These are phyloP conservation scores for Arabidopsis suecica DNA, from an alignment of 345 rosid species.

Conservation along the genomic window DNA sequence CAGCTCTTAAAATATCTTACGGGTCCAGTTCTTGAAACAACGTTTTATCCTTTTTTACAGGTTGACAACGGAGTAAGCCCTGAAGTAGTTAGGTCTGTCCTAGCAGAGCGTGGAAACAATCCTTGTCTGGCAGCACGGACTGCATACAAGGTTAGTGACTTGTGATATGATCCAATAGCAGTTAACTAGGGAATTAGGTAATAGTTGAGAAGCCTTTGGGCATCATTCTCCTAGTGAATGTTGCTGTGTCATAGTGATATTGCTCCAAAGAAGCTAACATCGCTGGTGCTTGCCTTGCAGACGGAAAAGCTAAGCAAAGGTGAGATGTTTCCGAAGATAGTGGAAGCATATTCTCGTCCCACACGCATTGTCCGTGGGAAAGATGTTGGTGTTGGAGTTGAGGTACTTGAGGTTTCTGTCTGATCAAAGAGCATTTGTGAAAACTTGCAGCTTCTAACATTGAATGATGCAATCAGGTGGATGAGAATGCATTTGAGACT, in stretches of 20 bases:
- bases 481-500: slow-evolving; percentile 76
- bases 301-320: slow-evolving; percentile 75
- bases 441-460: slow-evolving; percentile 34
- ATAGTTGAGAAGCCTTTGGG: slow-evolving; percentile 22
- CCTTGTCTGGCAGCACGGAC: slow-evolving; percentile 92
- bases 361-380: slow-evolving; percentile 92
- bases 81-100: slow-evolving; percentile 88
- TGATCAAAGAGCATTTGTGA: slow-evolving; percentile 7
- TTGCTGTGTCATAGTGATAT: slow-evolving; percentile 8
- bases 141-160: slow-evolving; percentile 64
- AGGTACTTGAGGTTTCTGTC: slow-evolving; percentile 55
- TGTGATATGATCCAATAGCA: slow-evolving; percentile 15
- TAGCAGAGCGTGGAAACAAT: slow-evolving; percentile 73
- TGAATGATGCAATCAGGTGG: slow-evolving; percentile 62
- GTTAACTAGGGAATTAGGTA: slow-evolving; percentile 5
- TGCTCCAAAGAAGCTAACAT: not conserved
- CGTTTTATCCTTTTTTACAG: slow-evolving; percentile 48
- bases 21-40: slow-evolving; percentile 27
- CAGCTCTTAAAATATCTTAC: slow-evolving; percentile 9
- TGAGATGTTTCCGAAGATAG: slow-evolving; percentile 67
- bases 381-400: slow-evolving; percentile 60
- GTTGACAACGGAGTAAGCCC: slow-evolving; percentile 84
- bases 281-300: slow-evolving; percentile 49
- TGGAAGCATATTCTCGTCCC: slow-evolving; percentile 95
- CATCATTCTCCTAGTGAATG: not conserved